phyloP scores from a whole-genome alignment of 2,329 filamentous ascomycete species.

The Neonectria hederae region DNA sequence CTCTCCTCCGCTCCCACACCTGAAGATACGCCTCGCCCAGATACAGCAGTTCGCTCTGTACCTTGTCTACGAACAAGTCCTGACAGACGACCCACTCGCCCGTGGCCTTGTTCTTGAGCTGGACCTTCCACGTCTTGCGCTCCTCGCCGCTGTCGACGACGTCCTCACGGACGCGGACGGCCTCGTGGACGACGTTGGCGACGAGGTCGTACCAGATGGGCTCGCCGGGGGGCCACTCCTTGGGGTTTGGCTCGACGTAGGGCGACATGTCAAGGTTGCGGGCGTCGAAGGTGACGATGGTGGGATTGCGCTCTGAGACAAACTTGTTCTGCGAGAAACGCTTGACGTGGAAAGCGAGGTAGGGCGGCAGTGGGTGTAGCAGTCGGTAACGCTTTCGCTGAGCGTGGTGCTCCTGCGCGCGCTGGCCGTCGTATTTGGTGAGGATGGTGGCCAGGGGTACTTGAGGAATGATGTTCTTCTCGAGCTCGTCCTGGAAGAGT shows the following conservation, averaged over 20 bases:
- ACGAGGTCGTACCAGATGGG: conserved; percentile 96
- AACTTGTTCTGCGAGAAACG: conserved; percentile 98
- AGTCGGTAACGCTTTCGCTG: conserved; percentile 90
- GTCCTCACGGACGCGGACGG: conserved; percentile 78
- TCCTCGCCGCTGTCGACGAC: conserved; percentile 91
- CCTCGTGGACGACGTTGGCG: conserved; percentile 92
- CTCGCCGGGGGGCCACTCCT: conserved; percentile 74
- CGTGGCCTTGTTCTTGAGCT: conserved; percentile 81
- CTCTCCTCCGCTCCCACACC: conserved; percentile 89
- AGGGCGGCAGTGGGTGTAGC: conserved; percentile 89
- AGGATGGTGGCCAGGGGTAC: conserved; percentile 85
- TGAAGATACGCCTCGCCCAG: conserved; percentile 95
- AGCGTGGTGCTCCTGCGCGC: conserved; percentile 87
- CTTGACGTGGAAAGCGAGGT: conserved; percentile 93
- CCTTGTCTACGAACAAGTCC: conserved; percentile 90
- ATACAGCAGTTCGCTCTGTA: conserved; percentile 88
- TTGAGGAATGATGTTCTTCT: conserved; percentile 96
- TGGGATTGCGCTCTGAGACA: conserved; percentile 93
- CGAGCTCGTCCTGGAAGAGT: conserved; percentile 93
- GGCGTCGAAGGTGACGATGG: conserved; percentile 95
- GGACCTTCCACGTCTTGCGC: conserved; percentile 91
- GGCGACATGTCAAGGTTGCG: conserved; percentile 84
- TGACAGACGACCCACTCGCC: conserved; percentile 94
- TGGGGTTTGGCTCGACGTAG: conserved; percentile 88
- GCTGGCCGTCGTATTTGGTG: conserved; percentile 90